Evolutionary conservation across 208 protist species (phyloP), one percentile per base, ranked within the genome.

Genomic region (Tritrichomonas foetus): DNA sequence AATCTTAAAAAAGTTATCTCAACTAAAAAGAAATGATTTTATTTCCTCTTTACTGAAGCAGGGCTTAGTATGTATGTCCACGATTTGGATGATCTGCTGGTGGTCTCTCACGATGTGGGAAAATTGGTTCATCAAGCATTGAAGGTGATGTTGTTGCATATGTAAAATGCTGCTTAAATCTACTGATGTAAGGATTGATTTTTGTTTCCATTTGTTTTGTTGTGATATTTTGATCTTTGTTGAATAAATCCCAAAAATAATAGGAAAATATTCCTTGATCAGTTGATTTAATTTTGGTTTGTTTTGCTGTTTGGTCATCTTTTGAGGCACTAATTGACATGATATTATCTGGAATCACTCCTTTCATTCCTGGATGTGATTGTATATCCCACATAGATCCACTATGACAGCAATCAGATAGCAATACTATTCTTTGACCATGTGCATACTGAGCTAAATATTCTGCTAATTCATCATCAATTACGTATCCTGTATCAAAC

Each of bases 341-440:
- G 41, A 82, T 82, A n/a, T 82, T 82, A 3, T 82, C 41, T 47
- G 74, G 74, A 53, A 82, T 33, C 50, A n/a, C 5, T 53, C 74
- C 5, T 50, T 41, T 41, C 9, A 50, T 82, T 25, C 47, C n/a
- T 20, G 47, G 27, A 49, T 41, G 41, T 47, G 41, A 33, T 30
- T 82, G 74, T 8, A 82, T 82, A 82, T 82, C 74, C 74, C 74
- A 82, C 3, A 82, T 36, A 8, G 74, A 82, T 9, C 74, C 74
- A 47, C 41, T 50, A 36, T 82, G 74, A 36, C 74, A 82, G 8
- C 41, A 33, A 53, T 82, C 74, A 0, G 74, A 50, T n/a, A 75
- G 69, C 11, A 75, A 36, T 3, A 36, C 44, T 11, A 75, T 20
- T 36, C 44, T 75, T 75, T 25, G 20, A 50, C 41, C 41, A 44